Conservation (phyloP, 169 alveolate species). For the Plasmodium coatneyi region DNA sequence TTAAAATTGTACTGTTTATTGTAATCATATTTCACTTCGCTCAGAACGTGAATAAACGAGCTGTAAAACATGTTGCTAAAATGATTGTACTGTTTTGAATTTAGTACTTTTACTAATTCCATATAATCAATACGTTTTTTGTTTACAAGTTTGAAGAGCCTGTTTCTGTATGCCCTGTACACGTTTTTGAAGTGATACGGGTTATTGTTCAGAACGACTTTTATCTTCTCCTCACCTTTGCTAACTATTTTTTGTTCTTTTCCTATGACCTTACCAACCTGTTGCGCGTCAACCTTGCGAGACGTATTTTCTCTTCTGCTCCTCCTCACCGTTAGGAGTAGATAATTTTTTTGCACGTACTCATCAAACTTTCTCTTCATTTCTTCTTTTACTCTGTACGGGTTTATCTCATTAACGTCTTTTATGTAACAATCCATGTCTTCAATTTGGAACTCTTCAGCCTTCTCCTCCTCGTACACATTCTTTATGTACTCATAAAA, state of each 20-base stretch:
- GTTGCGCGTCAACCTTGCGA: not conserved
- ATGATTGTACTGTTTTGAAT: conserved; percentile 33
- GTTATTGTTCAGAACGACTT: conserved; percentile 26
- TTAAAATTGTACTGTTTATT: conserved; percentile 52
- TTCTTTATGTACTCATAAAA: conserved; percentile 56
- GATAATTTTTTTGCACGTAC: not conserved
- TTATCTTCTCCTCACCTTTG: not conserved
- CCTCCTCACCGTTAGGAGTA: conserved; percentile 9
- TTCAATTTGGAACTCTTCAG: not conserved
- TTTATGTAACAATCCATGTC: conserved; percentile 21
- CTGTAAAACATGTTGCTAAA: conserved; percentile 46
- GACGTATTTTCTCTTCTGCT: not conserved
- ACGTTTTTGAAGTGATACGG: conserved; percentile 40
- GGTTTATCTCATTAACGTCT: conserved; percentile 47
- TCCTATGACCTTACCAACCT: not conserved
- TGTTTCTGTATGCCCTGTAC: conserved; percentile 9
- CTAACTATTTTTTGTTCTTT: not conserved
- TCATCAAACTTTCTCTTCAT: conserved; percentile 18
- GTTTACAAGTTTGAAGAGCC: conserved; percentile 14
- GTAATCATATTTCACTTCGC: conserved; percentile 68
- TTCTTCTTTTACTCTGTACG: conserved; percentile 13
- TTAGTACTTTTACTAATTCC: conserved; percentile 22
- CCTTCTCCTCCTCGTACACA: conserved; percentile 5
- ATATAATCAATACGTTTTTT: conserved; percentile 44
- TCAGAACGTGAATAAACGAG: conserved; percentile 37